Conservation (phyloP, 2,329 filamentous ascomycete species). For the Helminthosporium solani region DNA sequence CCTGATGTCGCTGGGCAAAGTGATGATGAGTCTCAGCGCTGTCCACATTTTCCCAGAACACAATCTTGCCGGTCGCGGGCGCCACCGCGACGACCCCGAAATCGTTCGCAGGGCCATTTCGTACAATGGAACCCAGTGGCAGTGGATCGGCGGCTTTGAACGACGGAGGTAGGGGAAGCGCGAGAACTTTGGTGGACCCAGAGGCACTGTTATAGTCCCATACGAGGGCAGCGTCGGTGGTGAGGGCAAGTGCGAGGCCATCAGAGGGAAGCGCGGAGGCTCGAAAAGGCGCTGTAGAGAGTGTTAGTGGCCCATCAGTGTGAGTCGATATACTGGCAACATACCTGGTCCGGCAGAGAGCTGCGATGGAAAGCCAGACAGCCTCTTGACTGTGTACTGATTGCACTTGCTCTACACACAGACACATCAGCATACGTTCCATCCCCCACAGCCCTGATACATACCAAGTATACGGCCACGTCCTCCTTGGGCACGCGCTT, state of each 20-base stretch:
- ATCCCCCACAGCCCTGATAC: slow-evolving; percentile 22
- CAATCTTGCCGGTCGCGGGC: slow-evolving; percentile 78
- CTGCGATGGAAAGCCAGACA: slow-evolving; percentile 77
- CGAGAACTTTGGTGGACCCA: slow-evolving; percentile 71
- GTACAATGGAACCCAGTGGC: slow-evolving; percentile 80
- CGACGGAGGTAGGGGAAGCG: slow-evolving; percentile 74
- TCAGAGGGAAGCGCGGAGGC: slow-evolving; percentile 58
- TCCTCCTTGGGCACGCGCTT: slow-evolving; percentile 67
- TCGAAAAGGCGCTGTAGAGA: slow-evolving; percentile 34
- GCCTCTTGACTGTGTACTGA: slow-evolving; percentile 81
- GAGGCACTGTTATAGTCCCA: slow-evolving; percentile 76
- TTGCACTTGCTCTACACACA: slow-evolving; percentile 70
- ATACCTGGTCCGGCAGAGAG: slow-evolving; percentile 69
- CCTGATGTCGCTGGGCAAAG: slow-evolving; percentile 77
- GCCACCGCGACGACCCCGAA: slow-evolving; percentile 85
- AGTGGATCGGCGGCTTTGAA: slow-evolving; percentile 69
- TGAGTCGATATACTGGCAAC: slow-evolving; percentile 29
- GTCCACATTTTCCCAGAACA: slow-evolving; percentile 95
- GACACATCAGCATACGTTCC: slow-evolving; percentile 12
- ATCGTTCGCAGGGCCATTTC: slow-evolving; percentile 73
- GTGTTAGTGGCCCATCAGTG: slow-evolving; percentile 17
- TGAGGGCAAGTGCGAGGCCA: slow-evolving; percentile 75
- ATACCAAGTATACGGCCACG: slow-evolving; percentile 65
- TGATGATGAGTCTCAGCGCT: slow-evolving; percentile 81
- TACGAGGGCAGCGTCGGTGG: slow-evolving; percentile 77